Base-by-base conservation (phyloP, 2,329 filamentous ascomycete genomes). In the Plectosphaerella sp. region DNA sequence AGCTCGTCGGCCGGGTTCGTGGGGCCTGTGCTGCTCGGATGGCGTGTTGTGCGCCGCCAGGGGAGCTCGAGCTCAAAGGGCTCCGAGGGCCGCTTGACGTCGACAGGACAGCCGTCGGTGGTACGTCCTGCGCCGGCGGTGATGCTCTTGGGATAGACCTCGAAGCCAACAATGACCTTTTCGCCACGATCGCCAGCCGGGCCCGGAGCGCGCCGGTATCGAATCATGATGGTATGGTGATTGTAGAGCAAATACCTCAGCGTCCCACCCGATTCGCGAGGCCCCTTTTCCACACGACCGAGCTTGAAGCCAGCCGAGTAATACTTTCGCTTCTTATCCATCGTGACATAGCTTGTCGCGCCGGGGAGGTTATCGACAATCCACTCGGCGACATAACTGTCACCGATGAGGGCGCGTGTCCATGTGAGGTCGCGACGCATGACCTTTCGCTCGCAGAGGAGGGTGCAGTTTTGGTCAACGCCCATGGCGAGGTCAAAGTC, bases 341-440 rank as follows among this genome's bases (percentile, higher is more conserved):
- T 87, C 0, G 89, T 93, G 25, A 94, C 87, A 64, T 95, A 95
- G 67, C 87, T 92, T 9, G 91, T 95, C 36, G 91, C 91, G 7
- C 91, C 91, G 1, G 91, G 91, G 10, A 96, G 77, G 62, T 96
- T 96, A 68, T 96, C 91, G 57, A 94, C 88, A 59, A 96, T 95
- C 91, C 91, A 96, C 69, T 96, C 91, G 2, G 86, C 86, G n/a
- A 94, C 84, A 67, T 94, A 95, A 36, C 88, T 89, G 50, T 91
- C 82, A 55, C 80, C 80, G 39, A 96, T 86, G 62, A 96, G 72
- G 56, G 91, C 77, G 59, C 80, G 82, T 5, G 88, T 87, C 64
- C 83, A 81, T 60, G 80, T 78, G 53, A 95, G 68, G 46, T 86
- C 87, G 45, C 76, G 75, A 39, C 82, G 78, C 56, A 81, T 80